Conservation (phyloP, 208 protist genomes). For the Borovskyia barvae region DNA sequence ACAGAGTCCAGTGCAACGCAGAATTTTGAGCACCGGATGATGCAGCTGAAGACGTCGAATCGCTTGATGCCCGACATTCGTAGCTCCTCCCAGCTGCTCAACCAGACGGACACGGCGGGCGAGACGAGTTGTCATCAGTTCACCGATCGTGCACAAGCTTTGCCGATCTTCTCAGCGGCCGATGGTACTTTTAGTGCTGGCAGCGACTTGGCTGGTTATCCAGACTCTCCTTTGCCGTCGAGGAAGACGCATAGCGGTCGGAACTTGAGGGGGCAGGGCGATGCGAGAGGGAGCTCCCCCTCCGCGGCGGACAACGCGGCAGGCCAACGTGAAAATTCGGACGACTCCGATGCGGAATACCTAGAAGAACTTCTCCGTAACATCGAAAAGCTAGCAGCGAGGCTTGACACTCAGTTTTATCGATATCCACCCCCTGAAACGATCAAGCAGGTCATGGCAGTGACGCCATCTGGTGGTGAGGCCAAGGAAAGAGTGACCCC, state of each 20-base stretch:
- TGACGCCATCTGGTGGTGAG: not conserved
- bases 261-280: no score
- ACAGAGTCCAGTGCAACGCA: constrained; percentile 25
- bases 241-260: no score
- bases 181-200: not conserved
- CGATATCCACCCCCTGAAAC: constrained; percentile 50
- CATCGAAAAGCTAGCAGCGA: constrained; percentile 21
- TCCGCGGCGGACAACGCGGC: not conserved
- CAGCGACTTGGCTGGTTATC: no score
- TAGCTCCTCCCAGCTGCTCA: not conserved
- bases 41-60: constrained; percentile 8
- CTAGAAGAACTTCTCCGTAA: constrained; percentile 19
- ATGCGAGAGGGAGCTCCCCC: not conserved
- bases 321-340: constrained; percentile 4
- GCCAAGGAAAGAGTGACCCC: constrained; percentile 3
- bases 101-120: not conserved
- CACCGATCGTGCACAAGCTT: no score
- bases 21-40: constrained; percentile 44
- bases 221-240: no score
- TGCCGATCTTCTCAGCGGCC: constrained; percentile 10
- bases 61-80: not conserved
- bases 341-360: constrained; percentile 20
- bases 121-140: no score
- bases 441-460: constrained; percentile 35
- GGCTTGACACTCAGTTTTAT: constrained; percentile 39